Base-by-base conservation (phyloP, 2,329 filamentous ascomycete genomes). In the Colletotrichum graminicola region DNA sequence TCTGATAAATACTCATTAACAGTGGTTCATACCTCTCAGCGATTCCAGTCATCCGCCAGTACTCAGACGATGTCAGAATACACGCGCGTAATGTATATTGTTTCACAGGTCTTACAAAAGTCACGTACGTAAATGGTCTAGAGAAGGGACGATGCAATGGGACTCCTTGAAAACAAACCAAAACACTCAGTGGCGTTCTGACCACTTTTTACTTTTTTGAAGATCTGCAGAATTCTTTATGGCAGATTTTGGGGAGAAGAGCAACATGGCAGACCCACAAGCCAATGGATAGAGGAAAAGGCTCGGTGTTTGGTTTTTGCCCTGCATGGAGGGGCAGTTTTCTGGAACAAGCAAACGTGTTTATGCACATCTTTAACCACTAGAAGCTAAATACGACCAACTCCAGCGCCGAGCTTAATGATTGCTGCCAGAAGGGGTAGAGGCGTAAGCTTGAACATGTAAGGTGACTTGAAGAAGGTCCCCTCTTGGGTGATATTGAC, bases 401-500 rank as follows among this genome's bases (percentile, higher is more conserved):
- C 73, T 23, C 85, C 86, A 45, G 80, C 83, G 5, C 84, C 84
- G 5, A 79, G 77, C 75, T 81, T 83, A 3, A 85, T 82, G 10
- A 83, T 75, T 10, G 79, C 76, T 21, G 81, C 75, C 0, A 87
- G 83, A n/a, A 82, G 73, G 32, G 76, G 76, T 51, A 87, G 76
- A 0, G 83, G 81, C 0, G 86, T 88, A 29, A 87, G 78, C 68
- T 81, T 83, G 77, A 82, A 88, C 70, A 79, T 78, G 76, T 88
- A 88, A 12, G 82, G 83, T 4, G 83, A 85, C 75, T 81, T 80
- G 5, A 81, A 83, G 70, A 88, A 87, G 63, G 82, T 80, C 3
- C 86, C 87, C 6, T 83, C 80, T 74, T 82, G 83, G 0, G 86
- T 88, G 41, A 88, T 87, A 67, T 89, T 89, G 55, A 87, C 81